These are phyloP conservation scores for Candida michaelii DNA, from an alignment of 805 yeast genomes.

Conservation along the genomic window DNA sequence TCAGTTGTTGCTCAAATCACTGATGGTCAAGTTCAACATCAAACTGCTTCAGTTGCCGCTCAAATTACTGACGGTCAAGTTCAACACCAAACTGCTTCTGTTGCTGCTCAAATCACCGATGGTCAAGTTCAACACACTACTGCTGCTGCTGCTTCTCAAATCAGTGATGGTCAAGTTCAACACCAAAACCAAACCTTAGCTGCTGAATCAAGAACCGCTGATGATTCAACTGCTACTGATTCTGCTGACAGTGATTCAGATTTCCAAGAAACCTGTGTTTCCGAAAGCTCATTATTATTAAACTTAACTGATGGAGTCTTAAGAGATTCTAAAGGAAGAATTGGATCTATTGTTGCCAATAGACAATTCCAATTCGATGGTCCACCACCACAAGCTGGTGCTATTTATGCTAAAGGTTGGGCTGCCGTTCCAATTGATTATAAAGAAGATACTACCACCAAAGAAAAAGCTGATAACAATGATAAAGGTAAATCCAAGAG, in stretches of 20 bases:
- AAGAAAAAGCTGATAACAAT: constrained; percentile 11
- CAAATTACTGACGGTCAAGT: constrained; percentile 34
- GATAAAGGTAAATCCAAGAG: constrained; percentile 18
- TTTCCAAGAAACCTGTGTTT: constrained; percentile 16
- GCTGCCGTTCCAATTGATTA: constrained; percentile 32
- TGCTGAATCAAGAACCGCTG: constrained; percentile 22
- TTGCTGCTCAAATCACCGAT: constrained; percentile 26
- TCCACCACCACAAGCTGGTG: constrained; percentile 81
- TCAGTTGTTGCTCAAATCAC: constrained; percentile 23
- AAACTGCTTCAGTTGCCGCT: constrained; percentile 20
- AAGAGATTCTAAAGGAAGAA: constrained; percentile 41
- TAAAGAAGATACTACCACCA: constrained; percentile 13
- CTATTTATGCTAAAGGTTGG: constrained; percentile 67
- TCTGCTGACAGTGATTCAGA: constrained; percentile 30
- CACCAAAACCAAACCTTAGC: constrained; percentile 16
- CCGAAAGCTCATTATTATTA: constrained; percentile 19
- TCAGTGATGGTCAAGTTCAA: constrained; percentile 37
- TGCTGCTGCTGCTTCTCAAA: constrained; percentile 32
- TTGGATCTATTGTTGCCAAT: constrained; percentile 48
- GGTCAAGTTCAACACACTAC: constrained; percentile 34
- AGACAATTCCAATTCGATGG: constrained; percentile 81
- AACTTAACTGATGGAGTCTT: constrained; percentile 22
- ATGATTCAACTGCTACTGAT: constrained; percentile 30
- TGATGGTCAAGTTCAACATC: constrained; percentile 35
- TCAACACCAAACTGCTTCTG: constrained; percentile 23